Conservation (phyloP, 805 yeast species). For the Candida pini region DNA sequence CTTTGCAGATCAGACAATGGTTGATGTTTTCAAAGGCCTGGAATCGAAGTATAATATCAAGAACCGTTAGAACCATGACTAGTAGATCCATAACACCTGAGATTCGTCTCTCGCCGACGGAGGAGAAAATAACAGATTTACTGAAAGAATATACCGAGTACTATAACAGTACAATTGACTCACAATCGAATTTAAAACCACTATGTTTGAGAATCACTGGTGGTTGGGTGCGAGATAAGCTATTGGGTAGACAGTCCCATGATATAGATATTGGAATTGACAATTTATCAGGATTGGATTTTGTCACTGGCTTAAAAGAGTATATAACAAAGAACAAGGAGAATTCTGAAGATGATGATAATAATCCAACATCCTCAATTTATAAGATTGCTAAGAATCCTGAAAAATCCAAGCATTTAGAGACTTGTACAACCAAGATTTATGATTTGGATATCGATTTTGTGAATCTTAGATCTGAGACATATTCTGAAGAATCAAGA, state of each 20-base stretch:
- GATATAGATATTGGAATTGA: conserved; percentile 93
- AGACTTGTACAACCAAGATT: conserved; percentile 88
- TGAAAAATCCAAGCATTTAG: conserved; percentile 91
- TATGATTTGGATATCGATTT: conserved; percentile 87
- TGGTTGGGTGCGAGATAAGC: conserved; percentile 97
- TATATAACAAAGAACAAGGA: conserved; percentile 34
- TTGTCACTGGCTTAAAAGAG: conserved; percentile 60
- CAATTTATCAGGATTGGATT: conserved; percentile 75
- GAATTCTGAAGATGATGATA: conserved; percentile 6
- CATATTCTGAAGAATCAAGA: conserved; percentile 74
- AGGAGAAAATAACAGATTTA: conserved; percentile 19
- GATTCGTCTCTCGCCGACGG: conserved; percentile 18
- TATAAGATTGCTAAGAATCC: conserved; percentile 91
- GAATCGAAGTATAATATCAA: no score
- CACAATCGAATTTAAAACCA: conserved; percentile 8
- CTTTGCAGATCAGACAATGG: no score
- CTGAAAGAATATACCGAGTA: conserved; percentile 22
- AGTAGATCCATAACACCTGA: conserved; percentile 3
- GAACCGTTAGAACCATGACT: no score
- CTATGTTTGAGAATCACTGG: conserved; percentile 76
- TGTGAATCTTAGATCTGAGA: conserved; percentile 85
- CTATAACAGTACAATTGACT: conserved; percentile 15
- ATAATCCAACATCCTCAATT: conserved; percentile 31
- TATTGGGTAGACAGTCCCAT: conserved; percentile 71
- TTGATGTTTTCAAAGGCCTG: no score